phyloP scores from a whole-genome alignment of 805 yeast species.

The Candida andamanensis region DNA sequence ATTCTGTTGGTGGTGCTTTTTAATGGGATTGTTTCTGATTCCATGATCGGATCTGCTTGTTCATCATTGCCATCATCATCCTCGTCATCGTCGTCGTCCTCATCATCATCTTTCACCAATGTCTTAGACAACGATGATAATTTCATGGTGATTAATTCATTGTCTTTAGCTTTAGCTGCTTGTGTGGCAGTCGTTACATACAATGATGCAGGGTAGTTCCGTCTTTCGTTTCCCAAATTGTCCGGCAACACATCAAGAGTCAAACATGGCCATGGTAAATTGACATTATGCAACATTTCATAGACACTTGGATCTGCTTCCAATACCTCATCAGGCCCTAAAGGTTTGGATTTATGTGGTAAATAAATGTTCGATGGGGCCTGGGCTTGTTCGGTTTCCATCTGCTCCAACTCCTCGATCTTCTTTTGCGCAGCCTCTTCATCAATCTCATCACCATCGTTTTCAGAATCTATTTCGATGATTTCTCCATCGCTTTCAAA shows the following conservation, averaged over 20 bases:
- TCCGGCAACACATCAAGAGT: constrained; percentile 89
- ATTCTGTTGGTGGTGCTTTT: constrained; percentile 85
- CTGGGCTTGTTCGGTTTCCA: constrained; percentile 31
- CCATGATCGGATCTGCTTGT: constrained; percentile 80
- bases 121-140: constrained; percentile 81
- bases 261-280: constrained; percentile 95
- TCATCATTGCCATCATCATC: constrained; percentile 63
- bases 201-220: constrained; percentile 82
- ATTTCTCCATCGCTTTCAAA: constrained; percentile 89
- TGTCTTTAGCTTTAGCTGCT: constrained; percentile 81
- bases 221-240: constrained; percentile 78
- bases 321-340: constrained; percentile 92
- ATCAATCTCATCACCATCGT: constrained; percentile 33
- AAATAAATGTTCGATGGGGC: constrained; percentile 51
- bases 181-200: constrained; percentile 91
- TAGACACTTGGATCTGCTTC: constrained; percentile 96
- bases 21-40: constrained; percentile 72
- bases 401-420: constrained; percentile 28
- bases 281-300: constrained; percentile 92
- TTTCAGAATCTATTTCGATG: constrained; percentile 63
- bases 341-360: constrained; percentile 83
- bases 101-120: constrained; percentile 75
- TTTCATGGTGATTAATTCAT: constrained; percentile 81
- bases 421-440: constrained; percentile 21
- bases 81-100: constrained; percentile 67